Evolutionary conservation across 1,284 basidiomycete genomes (phyloP).

Genomic region (Pyrrhoderma lamaoense): DNA sequence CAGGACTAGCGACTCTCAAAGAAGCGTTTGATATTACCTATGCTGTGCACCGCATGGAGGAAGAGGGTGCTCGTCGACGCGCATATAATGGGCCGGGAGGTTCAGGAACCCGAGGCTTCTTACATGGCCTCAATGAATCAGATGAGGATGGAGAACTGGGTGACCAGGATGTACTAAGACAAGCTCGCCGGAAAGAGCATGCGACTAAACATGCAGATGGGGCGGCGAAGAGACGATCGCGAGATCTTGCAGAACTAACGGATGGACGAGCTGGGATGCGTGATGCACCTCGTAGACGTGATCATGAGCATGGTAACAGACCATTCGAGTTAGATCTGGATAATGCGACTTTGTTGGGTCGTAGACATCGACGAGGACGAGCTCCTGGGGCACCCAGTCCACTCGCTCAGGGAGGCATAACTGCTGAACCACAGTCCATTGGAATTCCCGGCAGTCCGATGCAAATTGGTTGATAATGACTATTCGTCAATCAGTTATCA

Average conservation of each 20-base stretch:
- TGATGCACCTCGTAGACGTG: constrained; percentile 44
- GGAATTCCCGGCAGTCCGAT: constrained; percentile 16
- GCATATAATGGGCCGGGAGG: constrained; percentile 74
- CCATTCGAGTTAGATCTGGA: constrained; percentile 81
- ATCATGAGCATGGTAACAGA: constrained; percentile 26
- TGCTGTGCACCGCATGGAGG: constrained; percentile 98
- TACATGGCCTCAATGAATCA: constrained; percentile 88
- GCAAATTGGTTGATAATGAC: constrained; percentile 13
- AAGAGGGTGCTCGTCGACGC: constrained; percentile 84
- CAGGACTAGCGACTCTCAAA: constrained; percentile 86
- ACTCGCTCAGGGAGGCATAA: constrained; percentile 2
- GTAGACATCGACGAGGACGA: constrained; percentile 46
- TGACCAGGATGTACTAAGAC: constrained; percentile 33
- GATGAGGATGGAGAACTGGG: constrained; percentile 62
- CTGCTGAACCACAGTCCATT: neutral
- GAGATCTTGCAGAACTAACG: constrained; percentile 31
- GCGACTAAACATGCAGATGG: constrained; percentile 30
- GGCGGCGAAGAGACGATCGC: constrained; percentile 26
- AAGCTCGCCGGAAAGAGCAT: constrained; percentile 38
- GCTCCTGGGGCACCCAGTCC: constrained; percentile 19
- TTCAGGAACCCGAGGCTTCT: constrained; percentile 73
- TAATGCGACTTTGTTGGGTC: constrained; percentile 76
- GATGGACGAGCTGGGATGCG: constrained; percentile 71
- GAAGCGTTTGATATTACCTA: constrained; percentile 99
- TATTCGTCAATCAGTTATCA: neutral